Conservation (phyloP, 345 rosid genomes). For the Streptanthus diversifolius region DNA sequence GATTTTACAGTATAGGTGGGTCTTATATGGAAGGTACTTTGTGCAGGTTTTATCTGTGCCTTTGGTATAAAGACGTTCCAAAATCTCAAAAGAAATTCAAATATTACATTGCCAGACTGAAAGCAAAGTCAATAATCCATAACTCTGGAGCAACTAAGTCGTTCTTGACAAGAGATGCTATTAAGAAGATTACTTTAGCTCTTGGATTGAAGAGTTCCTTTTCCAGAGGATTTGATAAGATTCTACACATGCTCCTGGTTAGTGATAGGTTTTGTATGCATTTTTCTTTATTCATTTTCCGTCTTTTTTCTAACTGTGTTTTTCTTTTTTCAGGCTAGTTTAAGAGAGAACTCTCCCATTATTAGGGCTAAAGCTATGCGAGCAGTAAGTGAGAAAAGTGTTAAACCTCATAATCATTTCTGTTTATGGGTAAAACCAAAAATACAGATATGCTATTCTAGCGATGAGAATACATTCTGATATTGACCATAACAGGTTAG, state of each 20-base stretch:
- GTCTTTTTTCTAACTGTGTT: conserved; percentile 20
- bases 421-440: conserved; percentile 12
- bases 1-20: conserved; percentile 24
- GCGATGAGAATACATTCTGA: conserved; percentile 29
- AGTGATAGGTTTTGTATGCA: conserved; percentile 36
- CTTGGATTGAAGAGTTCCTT: conserved; percentile 91
- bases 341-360: conserved; percentile 92
- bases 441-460: conserved; percentile 17
- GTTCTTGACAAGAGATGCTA: conserved; percentile 59
- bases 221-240: conserved; percentile 95
- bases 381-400: conserved; percentile 58
- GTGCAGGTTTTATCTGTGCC: conserved; percentile 89
- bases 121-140: conserved; percentile 77
- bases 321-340: conserved; percentile 69
- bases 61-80: conserved; percentile 93
- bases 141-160: conserved; percentile 62
- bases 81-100: conserved; percentile 62
- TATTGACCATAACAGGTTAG: conserved; percentile 66
- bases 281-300: not conserved
- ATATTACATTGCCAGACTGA: conserved; percentile 73
- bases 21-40: conserved; percentile 22
- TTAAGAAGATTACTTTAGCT: conserved; percentile 79
- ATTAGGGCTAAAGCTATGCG: conserved; percentile 95
- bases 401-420: not conserved
- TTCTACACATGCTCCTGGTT: conserved; percentile 95